phyloP scores from a whole-genome alignment of 768 basidiomycete species.

The Macrolepiota dolichaula region DNA sequence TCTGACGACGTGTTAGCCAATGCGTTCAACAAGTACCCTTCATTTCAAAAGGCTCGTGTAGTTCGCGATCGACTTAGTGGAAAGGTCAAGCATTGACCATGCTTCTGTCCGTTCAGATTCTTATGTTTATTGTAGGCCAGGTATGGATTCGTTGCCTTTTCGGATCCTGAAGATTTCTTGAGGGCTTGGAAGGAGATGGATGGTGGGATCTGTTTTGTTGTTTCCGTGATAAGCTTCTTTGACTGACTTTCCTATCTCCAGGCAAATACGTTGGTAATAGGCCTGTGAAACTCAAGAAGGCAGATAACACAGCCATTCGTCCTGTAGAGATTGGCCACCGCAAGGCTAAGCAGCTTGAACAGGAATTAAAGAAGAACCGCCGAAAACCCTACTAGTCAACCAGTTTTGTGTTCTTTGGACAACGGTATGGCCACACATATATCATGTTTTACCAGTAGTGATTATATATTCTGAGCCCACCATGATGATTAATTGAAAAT shows the following conservation, averaged over 20 bases:
- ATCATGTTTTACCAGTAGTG: background rate
- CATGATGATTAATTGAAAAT: too few relatives aligned
- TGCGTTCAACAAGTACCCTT: slow-evolving; percentile 90
- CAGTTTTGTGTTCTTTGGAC: background rate
- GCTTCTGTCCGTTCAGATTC: background rate
- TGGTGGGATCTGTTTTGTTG: slow-evolving; percentile 46
- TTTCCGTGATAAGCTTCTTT: background rate
- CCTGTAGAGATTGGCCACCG: slow-evolving; percentile 92
- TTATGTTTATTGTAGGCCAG: slow-evolving; percentile 60
- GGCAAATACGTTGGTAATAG: slow-evolving; percentile 99
- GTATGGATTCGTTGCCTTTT: slow-evolving; percentile 96
- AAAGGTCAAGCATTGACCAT: slow-evolving; percentile 53
- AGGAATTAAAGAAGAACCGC: slow-evolving; percentile 88
- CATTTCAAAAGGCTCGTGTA: slow-evolving; percentile 93
- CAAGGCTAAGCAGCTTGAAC: slow-evolving; percentile 89
- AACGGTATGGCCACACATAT: background rate
- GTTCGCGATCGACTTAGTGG: slow-evolving; percentile 91
- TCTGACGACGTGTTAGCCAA: slow-evolving; percentile 92
- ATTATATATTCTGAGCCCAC: too few relatives aligned
- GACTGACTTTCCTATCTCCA: slow-evolving; percentile 12
- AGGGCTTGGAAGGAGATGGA: slow-evolving; percentile 99
- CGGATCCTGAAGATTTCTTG: slow-evolving; percentile 96
- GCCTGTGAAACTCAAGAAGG: slow-evolving; percentile 95
- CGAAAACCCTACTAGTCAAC: slow-evolving; percentile 71
- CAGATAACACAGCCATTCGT: slow-evolving; percentile 79